Evolutionary conservation across 257 asterid genomes (phyloP).

Genomic region (Ocimum tenuiflorum): DNA sequence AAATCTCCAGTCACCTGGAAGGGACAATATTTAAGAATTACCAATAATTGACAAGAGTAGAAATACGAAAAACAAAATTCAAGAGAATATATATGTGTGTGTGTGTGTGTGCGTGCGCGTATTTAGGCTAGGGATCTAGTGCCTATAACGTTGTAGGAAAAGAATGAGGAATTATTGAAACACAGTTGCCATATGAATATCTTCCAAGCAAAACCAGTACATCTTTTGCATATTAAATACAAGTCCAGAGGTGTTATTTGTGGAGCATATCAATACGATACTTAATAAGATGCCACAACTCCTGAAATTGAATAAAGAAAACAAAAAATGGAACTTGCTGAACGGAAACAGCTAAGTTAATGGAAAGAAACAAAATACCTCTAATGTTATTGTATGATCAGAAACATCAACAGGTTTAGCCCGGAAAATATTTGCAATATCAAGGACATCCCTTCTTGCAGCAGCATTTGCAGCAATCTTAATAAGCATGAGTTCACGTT

Average conservation of each 20-base stretch:
- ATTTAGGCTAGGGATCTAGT: not conserved
- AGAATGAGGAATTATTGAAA: not conserved
- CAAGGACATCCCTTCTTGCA: constrained; percentile 85
- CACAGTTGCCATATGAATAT: too few species aligned
- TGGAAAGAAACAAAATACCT: constrained; percentile 33
- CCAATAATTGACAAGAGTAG: not conserved
- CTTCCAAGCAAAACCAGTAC: too few species aligned
- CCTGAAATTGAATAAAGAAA: not conserved
- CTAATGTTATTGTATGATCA: constrained; percentile 78
- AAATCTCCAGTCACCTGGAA: constrained; percentile 80
- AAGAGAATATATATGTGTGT: too few species aligned
- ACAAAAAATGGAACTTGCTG: constrained; percentile 1
- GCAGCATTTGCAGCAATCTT: constrained; percentile 76
- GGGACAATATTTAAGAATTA: constrained; percentile 4
- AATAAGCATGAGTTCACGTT: constrained; percentile 83
- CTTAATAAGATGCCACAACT: not conserved
- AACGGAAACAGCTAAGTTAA: not conserved
- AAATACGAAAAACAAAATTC: not conserved
- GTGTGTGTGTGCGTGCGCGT: too few species aligned
- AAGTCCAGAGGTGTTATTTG: too few species aligned
- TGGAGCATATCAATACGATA: too few species aligned
- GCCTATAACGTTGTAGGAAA: not conserved
- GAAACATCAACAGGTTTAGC: constrained; percentile 92
- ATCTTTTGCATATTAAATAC: too few species aligned
- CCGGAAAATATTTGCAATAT: constrained; percentile 77